Base-by-base conservation (phyloP, 345 rosid genomes). In the Streptanthus diversifolius region DNA sequence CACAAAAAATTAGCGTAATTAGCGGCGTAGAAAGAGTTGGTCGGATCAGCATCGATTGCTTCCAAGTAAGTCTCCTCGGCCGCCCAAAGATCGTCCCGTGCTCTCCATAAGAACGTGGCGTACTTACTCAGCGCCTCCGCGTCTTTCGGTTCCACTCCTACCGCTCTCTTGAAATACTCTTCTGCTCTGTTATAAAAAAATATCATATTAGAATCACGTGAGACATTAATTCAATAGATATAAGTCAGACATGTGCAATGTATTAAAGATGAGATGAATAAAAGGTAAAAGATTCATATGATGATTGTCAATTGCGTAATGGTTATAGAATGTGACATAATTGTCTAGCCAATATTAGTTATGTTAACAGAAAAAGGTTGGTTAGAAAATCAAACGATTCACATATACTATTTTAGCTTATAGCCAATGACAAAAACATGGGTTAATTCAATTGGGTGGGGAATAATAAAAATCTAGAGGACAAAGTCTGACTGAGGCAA, bases 1-100 rank as follows among this genome's bases (percentile, higher is more conserved):
- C 99, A 95, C 22, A 95, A 85, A 77, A 95, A 95, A 80, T 90
- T 78, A 11, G 99, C 99, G 71, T 95, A 95, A 68, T 81, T 83
- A 21, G 92, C 93, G 0, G 99, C 90, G 47, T 91, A 72, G 48
- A 59, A 77, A 11, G 97, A 77, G 83, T 90, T 91, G 40, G 77
- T 63, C 0, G 99, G 97, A 43, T 91, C 97, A 0, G 82, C 92
- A 43, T 90, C 75, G 30, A 90, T 95, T 49, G 99, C 97, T 80
- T 85, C 92, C 76, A 89, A 70, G 82, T 82, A 95, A 7, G 86
- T 87, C 78, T 95, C 99, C 74, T 91, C 97, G 0, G 99, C 99
- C n/a, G 92, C 97, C 95, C 95, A 91, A 21, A 89, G 82, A 54
- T 95, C 96, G 18, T 85, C 83, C 72, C 79, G 81, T 49, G 57